Conservation (phyloP, 768 basidiomycete genomes). For the Floccularia luteovirens region DNA sequence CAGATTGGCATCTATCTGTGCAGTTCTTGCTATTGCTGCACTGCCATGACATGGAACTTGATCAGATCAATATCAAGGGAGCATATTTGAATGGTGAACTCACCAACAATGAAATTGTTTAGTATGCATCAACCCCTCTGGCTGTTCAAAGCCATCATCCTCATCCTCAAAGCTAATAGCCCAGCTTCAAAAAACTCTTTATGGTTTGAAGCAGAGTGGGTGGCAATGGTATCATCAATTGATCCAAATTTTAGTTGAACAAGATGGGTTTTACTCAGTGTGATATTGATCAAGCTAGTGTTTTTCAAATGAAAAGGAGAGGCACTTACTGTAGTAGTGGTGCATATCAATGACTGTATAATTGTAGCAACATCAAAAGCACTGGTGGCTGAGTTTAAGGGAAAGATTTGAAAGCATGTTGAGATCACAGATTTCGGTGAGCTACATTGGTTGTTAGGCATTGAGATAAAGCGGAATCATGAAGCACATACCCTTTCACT, state of each 20-base stretch:
- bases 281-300: not conserved
- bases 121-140: not conserved
- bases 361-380: not conserved
- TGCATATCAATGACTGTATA: constrained; percentile 7
- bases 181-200: not conserved
- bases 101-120: not conserved
- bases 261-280: not conserved
- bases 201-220: not conserved
- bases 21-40: not conserved
- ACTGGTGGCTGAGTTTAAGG: not conserved
- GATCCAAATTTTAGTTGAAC: not conserved
- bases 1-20: not conserved
- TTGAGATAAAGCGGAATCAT: not conserved
- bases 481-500: not conserved
- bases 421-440: not conserved
- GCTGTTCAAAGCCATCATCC: not conserved
- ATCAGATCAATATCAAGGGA: not conserved
- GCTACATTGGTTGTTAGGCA: too few relatives aligned
- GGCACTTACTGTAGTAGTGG: not conserved
- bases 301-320: not conserved
- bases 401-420: not conserved
- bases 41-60: not conserved
- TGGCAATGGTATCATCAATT: not conserved
- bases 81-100: not conserved
- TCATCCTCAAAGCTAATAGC: too few relatives aligned